Evolutionary conservation across 2,329 filamentous ascomycete genomes (phyloP).

Genomic region (Seiridium cupressi): DNA sequence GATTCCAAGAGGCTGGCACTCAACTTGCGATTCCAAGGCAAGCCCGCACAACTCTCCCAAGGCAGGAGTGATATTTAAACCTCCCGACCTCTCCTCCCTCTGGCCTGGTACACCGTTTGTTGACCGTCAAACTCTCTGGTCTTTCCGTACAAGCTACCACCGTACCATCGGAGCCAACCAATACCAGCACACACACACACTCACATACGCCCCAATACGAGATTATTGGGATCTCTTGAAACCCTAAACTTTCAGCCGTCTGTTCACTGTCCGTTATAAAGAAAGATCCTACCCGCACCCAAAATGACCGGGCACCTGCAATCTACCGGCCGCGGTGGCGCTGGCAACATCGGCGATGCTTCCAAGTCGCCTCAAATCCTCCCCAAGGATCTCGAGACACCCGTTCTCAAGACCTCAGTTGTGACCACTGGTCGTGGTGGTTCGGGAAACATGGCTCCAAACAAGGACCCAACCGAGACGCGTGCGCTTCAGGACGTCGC

Average conservation of each 20-base stretch:
- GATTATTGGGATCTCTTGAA: no score
- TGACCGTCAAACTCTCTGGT: background rate
- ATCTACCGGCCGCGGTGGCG: slow-evolving; percentile 76
- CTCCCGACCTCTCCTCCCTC: background rate
- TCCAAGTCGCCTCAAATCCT: slow-evolving; percentile 44
- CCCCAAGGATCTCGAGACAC: slow-evolving; percentile 72
- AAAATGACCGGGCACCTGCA: slow-evolving; percentile 42
- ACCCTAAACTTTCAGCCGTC: no score
- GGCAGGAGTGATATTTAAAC: background rate
- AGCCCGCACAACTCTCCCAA: background rate
- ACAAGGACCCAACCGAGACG: slow-evolving; percentile 70
- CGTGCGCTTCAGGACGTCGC: slow-evolving; percentile 82
- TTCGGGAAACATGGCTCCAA: slow-evolving; percentile 79
- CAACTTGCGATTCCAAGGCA: background rate
- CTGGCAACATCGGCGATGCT: slow-evolving; percentile 67
- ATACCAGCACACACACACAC: no score
- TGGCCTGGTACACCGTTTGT: background rate
- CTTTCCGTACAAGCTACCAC: background rate
- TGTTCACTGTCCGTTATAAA: background rate
- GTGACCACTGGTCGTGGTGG: slow-evolving; percentile 91
- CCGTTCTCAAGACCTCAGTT: slow-evolving; percentile 76
- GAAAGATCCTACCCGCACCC: background rate
- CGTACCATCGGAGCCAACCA: background rate
- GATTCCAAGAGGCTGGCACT: background rate
- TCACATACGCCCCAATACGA: background rate